Evolutionary conservation across 2,329 filamentous ascomycete genomes (phyloP).

Genomic region (Fusarium sp.): DNA sequence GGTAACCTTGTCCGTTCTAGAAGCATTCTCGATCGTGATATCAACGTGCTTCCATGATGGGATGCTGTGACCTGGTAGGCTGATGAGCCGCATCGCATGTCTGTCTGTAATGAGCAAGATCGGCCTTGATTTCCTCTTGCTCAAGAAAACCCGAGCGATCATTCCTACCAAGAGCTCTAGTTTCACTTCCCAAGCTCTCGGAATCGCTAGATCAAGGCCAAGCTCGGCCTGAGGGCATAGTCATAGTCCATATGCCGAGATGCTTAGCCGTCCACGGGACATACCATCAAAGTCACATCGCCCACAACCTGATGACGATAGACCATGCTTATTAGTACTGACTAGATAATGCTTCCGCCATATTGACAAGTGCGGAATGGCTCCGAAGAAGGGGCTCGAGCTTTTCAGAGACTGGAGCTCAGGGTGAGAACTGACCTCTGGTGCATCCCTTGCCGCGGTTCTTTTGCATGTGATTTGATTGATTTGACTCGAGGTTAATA

Average conservation of each 20-base stretch:
- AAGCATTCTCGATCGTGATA: slow-evolving; percentile 21
- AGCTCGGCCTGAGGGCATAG: slow-evolving; percentile 22
- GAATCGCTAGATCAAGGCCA: slow-evolving; percentile 24
- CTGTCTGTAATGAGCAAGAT: no score
- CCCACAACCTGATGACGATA: not conserved
- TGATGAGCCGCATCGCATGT: not conserved
- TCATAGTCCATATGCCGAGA: slow-evolving; percentile 1
- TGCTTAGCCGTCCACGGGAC: slow-evolving; percentile 19
- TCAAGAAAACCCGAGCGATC: not conserved
- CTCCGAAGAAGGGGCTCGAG: slow-evolving; percentile 15
- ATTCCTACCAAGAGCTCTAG: slow-evolving; percentile 10
- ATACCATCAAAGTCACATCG: slow-evolving; percentile 25
- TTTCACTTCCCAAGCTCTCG: slow-evolving; percentile 18
- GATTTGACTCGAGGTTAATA: slow-evolving; percentile 7
- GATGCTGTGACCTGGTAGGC: slow-evolving; percentile 10
- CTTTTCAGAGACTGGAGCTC: slow-evolving; percentile 3
- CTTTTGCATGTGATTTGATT: slow-evolving; percentile 37
- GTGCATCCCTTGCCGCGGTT: not conserved
- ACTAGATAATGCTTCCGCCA: slow-evolving; percentile 1
- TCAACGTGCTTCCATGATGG: not conserved
- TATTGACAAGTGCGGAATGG: slow-evolving; percentile 28
- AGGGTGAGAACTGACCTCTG: slow-evolving; percentile 5
- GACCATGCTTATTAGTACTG: not conserved
- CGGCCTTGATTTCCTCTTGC: not conserved
- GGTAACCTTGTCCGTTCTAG: slow-evolving; percentile 35